Evolutionary conservation across 2,329 filamentous ascomycete genomes (phyloP).

Genomic region (Raffaelea albimanens): DNA sequence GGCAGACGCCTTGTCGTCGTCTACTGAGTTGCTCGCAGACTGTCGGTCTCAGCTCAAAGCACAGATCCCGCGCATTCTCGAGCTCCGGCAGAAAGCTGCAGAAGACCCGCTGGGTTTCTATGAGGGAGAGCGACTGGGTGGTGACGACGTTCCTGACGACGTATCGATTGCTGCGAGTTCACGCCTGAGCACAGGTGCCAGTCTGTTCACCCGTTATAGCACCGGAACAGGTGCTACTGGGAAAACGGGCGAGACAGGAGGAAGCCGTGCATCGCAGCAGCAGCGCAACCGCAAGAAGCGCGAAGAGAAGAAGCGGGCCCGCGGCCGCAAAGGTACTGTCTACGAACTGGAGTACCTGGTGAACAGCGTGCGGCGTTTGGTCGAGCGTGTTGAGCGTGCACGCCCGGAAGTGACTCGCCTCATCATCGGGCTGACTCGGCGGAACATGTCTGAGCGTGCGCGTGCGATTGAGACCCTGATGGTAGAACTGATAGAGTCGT

Average conservation of each 20-base stretch:
- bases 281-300: constrained; percentile 75
- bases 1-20: constrained; percentile 68
- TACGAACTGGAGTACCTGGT: constrained; percentile 98
- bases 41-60: constrained; percentile 77
- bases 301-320: constrained; percentile 90
- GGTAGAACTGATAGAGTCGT: constrained; percentile 64
- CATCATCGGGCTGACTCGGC: constrained; percentile 65
- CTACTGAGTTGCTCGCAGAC: constrained; percentile 86
- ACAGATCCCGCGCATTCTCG: constrained; percentile 76
- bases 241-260: constrained; percentile 10
- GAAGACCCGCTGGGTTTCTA: constrained; percentile 85
- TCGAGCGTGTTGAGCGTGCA: constrained; percentile 69
- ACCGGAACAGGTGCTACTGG: constrained; percentile 54
- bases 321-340: constrained; percentile 91
- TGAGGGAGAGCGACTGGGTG: constrained; percentile 55
- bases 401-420: constrained; percentile 65
- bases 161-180: constrained; percentile 79
- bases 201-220: constrained; percentile 86
- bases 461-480: constrained; percentile 66
- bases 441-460: constrained; percentile 82
- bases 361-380: constrained; percentile 72
- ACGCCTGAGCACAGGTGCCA: constrained; percentile 70
- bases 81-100: constrained; percentile 70
- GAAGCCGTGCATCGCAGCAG: constrained; percentile 7
- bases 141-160: constrained; percentile 65